A percentile compares a stretch with the other conserved stretches of the same genome.
These are phyloP conservation scores for Sarcomyxa edulis DNA, from an alignment of 768 basidiomycete species.

Conservation along the genomic window DNA sequence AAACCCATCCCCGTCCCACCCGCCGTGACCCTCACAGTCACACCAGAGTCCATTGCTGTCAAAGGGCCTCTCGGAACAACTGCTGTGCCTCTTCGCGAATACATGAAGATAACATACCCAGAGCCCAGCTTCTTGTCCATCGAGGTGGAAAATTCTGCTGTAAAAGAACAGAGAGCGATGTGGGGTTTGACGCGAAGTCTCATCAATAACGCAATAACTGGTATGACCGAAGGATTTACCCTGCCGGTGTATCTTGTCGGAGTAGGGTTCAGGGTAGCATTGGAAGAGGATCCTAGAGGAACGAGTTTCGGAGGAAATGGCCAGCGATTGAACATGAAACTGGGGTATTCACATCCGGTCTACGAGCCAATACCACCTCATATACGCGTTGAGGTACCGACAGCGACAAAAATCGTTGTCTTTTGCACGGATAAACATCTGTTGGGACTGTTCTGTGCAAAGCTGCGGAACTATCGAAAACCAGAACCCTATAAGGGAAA, in stretches of 20 bases:
- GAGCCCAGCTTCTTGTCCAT: constrained; percentile 34
- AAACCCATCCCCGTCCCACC: constrained; percentile 47
- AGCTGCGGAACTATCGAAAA: constrained; percentile 75
- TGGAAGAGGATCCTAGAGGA: constrained; percentile 77
- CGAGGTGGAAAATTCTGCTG: constrained; percentile 57
- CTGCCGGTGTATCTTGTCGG: constrained; percentile 87
- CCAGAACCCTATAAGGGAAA: constrained; percentile 99
- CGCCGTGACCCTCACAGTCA: constrained; percentile 35
- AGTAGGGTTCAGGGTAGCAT: constrained; percentile 85
- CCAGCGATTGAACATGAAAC: constrained; percentile 79
- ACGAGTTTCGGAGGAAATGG: constrained; percentile 52
- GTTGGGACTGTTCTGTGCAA: constrained; percentile 84
- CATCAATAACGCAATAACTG: constrained; percentile 83
- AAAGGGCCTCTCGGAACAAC: constrained; percentile 44
- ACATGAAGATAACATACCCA: constrained; percentile 39
- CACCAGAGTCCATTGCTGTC: constrained; percentile 34
- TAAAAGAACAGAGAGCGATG: constrained; percentile 79
- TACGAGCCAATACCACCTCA: constrained; percentile 76
- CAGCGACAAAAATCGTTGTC: constrained; percentile 79
- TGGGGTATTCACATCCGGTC: constrained; percentile 89
- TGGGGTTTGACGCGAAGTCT: constrained; percentile 95
- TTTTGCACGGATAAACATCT: constrained; percentile 84
- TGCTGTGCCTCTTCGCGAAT: constrained; percentile 39
- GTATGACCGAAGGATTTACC: constrained; percentile 85
- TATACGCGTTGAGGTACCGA: constrained; percentile 76